Base-by-base conservation (phyloP, 2,329 filamentous ascomycete genomes). In the Botrytis squamosa region DNA sequence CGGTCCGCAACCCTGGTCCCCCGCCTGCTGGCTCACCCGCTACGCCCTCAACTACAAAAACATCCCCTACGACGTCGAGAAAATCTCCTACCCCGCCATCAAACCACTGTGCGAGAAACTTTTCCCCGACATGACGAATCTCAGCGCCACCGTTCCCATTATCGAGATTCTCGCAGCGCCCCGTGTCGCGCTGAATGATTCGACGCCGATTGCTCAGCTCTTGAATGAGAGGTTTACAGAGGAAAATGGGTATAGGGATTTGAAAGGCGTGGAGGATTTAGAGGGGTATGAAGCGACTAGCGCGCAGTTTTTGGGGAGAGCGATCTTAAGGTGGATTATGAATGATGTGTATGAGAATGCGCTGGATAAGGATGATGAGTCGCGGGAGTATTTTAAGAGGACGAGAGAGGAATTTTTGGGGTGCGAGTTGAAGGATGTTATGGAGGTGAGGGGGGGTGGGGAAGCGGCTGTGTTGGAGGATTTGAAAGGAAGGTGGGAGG, bases 31-130 rank as follows among this genome's bases (percentile, higher is more conserved):
- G 74, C 16, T 65, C 66, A 78, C 60, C 12, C 63, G 74, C 25
- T 77, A 74, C 59, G 75, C 74, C 5, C 71, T 77, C 14, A 77
- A 77, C 59, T 77, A 72, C 71, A 77, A 77, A 73, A 55, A 59
- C 2, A 77, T 77, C 9, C 76, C 74, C 12, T 77, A 77, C 52
- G 57, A 49, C 18, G 71, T 60, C 3, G 55, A 69, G 36, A 76
- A 75, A 22, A 52, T 77, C 16, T 72, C 74, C n/a, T 77, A 76
- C 36, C 77, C 77, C n/a, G 71, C 7, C 59, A 77, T 78, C 46
- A 70, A 69, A 40, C 74, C 76, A 12, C 74, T 62, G 69, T 78
- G 77, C 59, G 66, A 75, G 33, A 62, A 72, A 22, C 65, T 77
- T 2, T 75, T 78, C 46, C 36, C 55, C 16, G 64, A 73, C 29